A percentile compares a stretch with the other conserved stretches of the same genome.
These are phyloP conservation scores for Ammopiptanthus mongolicus DNA, from an alignment of 306 rosid species.

Conservation along the genomic window DNA sequence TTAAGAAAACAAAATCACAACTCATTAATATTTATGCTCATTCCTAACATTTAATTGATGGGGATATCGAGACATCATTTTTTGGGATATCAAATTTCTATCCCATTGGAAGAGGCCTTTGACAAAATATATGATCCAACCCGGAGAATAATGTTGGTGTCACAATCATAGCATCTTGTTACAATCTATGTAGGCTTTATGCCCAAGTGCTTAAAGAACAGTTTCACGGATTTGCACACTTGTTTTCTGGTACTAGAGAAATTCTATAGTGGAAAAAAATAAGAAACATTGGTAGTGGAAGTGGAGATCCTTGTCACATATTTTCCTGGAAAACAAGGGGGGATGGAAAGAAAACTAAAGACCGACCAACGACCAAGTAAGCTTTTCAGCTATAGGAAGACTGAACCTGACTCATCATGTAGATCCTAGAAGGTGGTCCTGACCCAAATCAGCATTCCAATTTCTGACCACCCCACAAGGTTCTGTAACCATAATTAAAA, in stretches of 20 bases:
- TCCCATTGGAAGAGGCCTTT: too few relatives aligned
- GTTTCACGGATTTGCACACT: constrained; percentile 1
- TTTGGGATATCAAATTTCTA: too few relatives aligned
- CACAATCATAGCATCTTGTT: constrained; percentile 25
- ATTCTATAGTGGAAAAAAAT: neutral
- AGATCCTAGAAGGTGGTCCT: neutral
- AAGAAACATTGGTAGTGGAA: neutral
- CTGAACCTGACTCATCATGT: neutral
- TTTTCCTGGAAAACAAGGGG: neutral
- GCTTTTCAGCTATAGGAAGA: neutral
- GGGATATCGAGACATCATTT: too few relatives aligned
- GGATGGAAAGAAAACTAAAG: neutral
- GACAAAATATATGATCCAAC: constrained; percentile 9
- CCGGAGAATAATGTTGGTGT: constrained; percentile 14
- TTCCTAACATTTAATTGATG: too few relatives aligned
- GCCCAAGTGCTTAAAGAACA: neutral
- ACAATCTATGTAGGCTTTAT: neutral
- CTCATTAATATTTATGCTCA: too few relatives aligned
- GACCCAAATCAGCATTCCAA: constrained; percentile 9
- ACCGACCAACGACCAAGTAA: neutral
- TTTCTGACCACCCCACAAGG: neutral
- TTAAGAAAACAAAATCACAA: too few relatives aligned
- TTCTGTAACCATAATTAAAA: neutral
- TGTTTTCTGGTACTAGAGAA: neutral
- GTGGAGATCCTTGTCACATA: constrained; percentile 21